Conservation (phyloP, 2,329 filamentous ascomycete genomes). For the Cordyceps sp. region DNA sequence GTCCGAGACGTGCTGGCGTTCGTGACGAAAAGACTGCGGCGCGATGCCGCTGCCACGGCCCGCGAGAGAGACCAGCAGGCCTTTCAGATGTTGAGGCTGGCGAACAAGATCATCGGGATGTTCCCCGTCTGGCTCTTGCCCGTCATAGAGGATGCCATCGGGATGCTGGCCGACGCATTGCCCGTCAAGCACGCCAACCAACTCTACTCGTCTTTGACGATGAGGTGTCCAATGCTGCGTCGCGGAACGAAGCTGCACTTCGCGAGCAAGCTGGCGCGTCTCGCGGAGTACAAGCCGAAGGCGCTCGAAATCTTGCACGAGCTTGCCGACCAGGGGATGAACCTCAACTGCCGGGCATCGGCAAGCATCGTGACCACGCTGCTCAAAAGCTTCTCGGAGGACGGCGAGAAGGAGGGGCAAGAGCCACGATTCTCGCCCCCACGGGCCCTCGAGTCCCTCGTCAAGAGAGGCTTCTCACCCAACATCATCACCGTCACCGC, state of each 20-base stretch:
- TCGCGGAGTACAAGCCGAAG: slow-evolving; percentile 19
- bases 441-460: slow-evolving; percentile 22
- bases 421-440: slow-evolving; percentile 12
- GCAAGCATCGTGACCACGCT: slow-evolving; percentile 42
- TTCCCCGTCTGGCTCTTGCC: slow-evolving; percentile 13
- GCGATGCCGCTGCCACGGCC: slow-evolving; percentile 4
- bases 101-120: slow-evolving; percentile 13
- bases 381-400: slow-evolving; percentile 18
- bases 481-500: slow-evolving; percentile 49
- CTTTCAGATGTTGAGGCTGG: slow-evolving; percentile 13
- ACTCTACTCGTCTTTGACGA: slow-evolving; percentile 18
- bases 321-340: slow-evolving; percentile 19
- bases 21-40: slow-evolving; percentile 9
- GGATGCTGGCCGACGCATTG: slow-evolving; percentile 12
- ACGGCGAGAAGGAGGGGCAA: slow-evolving; percentile 5
- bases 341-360: slow-evolving; percentile 28
- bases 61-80: slow-evolving; percentile 10
- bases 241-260: slow-evolving; percentile 29
- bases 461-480: slow-evolving; percentile 43
- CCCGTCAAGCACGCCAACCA: slow-evolving; percentile 13
- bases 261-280: slow-evolving; percentile 25
- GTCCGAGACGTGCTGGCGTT: slow-evolving; percentile 18
- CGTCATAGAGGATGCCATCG: slow-evolving; percentile 22
- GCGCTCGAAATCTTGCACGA: slow-evolving; percentile 24
- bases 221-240: slow-evolving; percentile 15